These are phyloP conservation scores for Sabuloglossum arenarium DNA, from an alignment of 495 filamentous ascomycete species.

Conservation along the genomic window DNA sequence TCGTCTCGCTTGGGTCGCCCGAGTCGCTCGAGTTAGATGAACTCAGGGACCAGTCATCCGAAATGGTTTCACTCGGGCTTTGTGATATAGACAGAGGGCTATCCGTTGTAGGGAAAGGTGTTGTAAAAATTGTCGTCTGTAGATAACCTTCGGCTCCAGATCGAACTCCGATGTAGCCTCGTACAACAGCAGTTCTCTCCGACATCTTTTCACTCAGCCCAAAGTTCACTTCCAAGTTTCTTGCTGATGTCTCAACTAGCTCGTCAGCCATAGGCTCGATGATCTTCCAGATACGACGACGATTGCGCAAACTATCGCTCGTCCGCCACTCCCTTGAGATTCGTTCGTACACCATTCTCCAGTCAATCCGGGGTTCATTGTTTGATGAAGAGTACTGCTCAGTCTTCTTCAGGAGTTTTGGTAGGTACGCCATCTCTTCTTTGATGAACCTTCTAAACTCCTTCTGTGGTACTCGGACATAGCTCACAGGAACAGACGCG, in stretches of 20 bases:
- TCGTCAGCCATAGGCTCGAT: constrained; percentile 18
- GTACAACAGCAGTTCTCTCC: constrained; percentile 12
- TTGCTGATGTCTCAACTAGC: constrained; percentile 13
- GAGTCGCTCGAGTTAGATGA: constrained; percentile 3
- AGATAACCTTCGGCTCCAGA: constrained; percentile 12
- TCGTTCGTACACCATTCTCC: constrained; percentile 15
- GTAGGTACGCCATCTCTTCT: constrained; percentile 17
- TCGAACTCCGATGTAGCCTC: constrained; percentile 13
- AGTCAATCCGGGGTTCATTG: constrained; percentile 11
- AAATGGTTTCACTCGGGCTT: not conserved
- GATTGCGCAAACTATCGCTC: constrained; percentile 13
- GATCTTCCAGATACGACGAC: constrained; percentile 18
- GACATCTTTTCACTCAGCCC: constrained; percentile 6
- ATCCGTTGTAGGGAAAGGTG: not conserved
- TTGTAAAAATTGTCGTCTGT: constrained; percentile 15
- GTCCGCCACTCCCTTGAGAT: constrained; percentile 7
- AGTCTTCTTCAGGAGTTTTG: constrained; percentile 7
- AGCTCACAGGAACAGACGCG: constrained; percentile 12
- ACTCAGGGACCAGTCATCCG: not conserved
- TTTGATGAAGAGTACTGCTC: not conserved
- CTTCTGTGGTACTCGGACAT: constrained; percentile 10
- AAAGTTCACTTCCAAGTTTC: constrained; percentile 8
- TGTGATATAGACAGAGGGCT: not conserved
- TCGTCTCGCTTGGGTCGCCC: not conserved
- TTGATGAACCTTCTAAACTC: constrained; percentile 15